These are phyloP conservation scores for Colletotrichum agaves DNA, from an alignment of 2,329 filamentous ascomycete species.

Conservation along the genomic window DNA sequence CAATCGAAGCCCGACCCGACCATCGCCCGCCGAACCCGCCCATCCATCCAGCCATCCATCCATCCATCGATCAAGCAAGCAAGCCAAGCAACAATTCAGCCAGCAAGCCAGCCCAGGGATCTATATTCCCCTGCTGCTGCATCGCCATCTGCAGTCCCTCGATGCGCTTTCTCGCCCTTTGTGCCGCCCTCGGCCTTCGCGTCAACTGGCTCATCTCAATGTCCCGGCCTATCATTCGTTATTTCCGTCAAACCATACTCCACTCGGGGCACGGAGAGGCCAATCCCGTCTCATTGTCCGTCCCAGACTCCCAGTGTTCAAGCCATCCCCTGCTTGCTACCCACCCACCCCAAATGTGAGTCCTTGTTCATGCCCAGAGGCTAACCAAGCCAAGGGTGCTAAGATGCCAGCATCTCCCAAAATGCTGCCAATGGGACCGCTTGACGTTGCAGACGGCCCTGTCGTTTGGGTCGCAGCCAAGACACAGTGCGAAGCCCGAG, in stretches of 20 bases:
- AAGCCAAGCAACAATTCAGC: no score
- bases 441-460: constrained; percentile 1
- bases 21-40: constrained; percentile 28
- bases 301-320: constrained; percentile 6
- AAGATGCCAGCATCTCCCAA: constrained; percentile 25
- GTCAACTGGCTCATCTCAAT: constrained; percentile 13
- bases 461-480: constrained; percentile 23
- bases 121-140: constrained; percentile 23
- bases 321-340: constrained; percentile 8
- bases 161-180: constrained; percentile 9
- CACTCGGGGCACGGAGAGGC: background rate
- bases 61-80: constrained; percentile 11
- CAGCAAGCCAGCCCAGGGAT: constrained; percentile 18
- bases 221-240: constrained; percentile 20
- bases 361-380: constrained; percentile 25
- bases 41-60: constrained; percentile 25
- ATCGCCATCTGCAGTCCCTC: constrained; percentile 24
- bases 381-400: constrained; percentile 16
- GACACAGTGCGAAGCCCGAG: constrained; percentile 26
- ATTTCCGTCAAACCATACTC: background rate
- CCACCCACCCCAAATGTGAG: background rate
- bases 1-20: constrained; percentile 12
- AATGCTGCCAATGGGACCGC: constrained; percentile 14
- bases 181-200: constrained; percentile 28
- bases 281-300: constrained; percentile 18